phyloP scores from a whole-genome alignment of 1,284 basidiomycete species.

The Ganoderma lucidum region DNA sequence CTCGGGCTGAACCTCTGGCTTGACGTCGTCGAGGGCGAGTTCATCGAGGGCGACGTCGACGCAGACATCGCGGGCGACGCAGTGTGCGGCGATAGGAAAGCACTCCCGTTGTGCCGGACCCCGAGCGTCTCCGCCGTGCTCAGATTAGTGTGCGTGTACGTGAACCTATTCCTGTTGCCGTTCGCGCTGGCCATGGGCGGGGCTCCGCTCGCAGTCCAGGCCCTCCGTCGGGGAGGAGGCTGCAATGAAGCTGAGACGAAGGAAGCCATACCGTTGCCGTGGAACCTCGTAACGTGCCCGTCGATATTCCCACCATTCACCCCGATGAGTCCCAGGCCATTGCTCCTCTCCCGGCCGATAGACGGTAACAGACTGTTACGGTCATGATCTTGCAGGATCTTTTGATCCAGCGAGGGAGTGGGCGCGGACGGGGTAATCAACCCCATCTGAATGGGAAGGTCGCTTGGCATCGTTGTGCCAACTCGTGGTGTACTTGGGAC shows the following conservation, averaged over 20 bases:
- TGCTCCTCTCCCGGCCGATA: constrained; percentile 29
- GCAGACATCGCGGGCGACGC: constrained; percentile 27
- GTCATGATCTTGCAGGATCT: constrained; percentile 59
- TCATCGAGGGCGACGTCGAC: constrained; percentile 21
- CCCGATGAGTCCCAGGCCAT: constrained; percentile 24
- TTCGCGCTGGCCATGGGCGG: constrained; percentile 30
- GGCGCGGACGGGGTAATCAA: constrained; percentile 26
- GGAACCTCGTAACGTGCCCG: constrained; percentile 21
- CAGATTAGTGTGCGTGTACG: constrained; percentile 44
- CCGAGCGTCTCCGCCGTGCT: constrained; percentile 48
- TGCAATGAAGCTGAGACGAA: constrained; percentile 58
- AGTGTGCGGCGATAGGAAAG: constrained; percentile 29
- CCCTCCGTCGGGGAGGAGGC: constrained; percentile 63
- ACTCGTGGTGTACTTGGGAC: constrained; percentile 35
- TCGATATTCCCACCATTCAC: constrained; percentile 21
- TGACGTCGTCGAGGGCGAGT: constrained; percentile 28
- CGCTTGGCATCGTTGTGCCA: constrained; percentile 25
- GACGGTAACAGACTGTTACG: constrained; percentile 33
- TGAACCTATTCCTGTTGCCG: constrained; percentile 29
- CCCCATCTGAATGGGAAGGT: constrained; percentile 33
- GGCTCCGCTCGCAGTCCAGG: constrained; percentile 52
- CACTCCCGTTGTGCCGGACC: constrained; percentile 36
- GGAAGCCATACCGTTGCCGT: constrained; percentile 18
- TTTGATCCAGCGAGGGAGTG: constrained; percentile 48
- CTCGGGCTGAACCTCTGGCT: constrained; percentile 30